Evolutionary conservation across 2,329 filamentous ascomycete genomes (phyloP), one percentile per base, ranked within the genome.

Genomic region (Esteya vermicola): DNA sequence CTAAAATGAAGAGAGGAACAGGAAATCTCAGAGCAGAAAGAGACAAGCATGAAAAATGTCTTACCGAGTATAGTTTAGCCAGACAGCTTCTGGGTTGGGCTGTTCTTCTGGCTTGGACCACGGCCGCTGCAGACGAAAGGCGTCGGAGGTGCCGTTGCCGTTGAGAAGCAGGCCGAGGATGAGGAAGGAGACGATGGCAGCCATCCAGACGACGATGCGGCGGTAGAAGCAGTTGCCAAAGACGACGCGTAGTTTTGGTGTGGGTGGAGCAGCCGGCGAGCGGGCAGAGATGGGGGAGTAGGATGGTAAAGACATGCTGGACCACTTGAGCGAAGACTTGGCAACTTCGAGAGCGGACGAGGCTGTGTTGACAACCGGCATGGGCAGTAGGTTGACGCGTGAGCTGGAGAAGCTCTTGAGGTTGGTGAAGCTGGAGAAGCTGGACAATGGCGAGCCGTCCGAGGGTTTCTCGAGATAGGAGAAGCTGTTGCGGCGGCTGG

Each of bases 191-290:
- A 48, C 25, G 37, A 62, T 50, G 13, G 60, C 53, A n/a, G 64
- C 44, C 6, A 57, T 58, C 69, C 70, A 73, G 51, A 70, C 54
- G 33, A 72, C 53, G 18, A 73, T 58, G 40, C 70, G 60, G 31
- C 68, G 62, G 48, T 72, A 72, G 27, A 72, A 56, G 47, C 63
- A 70, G 48, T 70, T 63, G 13, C 67, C 58, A n/a, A 74, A 51
- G 12, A 73, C 47, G 7, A 63, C 21, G 5, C 42, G 40, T 20
- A 47, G 13, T 12, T 45, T 36, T 3, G 43, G 42, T n/a, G 40
- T 34, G 2, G 30, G 27, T 6, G 36, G 28, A 9, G 34, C 21
- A 13, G 25, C 7, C 6, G 32, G 28, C 3, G 41, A 20, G 4
- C 33, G 36, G 9, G 40, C n/a, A 9, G 39, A 28, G 8, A 34